Conservation (phyloP, 345 rosid genomes). For the Hibiscus mutabilis region DNA sequence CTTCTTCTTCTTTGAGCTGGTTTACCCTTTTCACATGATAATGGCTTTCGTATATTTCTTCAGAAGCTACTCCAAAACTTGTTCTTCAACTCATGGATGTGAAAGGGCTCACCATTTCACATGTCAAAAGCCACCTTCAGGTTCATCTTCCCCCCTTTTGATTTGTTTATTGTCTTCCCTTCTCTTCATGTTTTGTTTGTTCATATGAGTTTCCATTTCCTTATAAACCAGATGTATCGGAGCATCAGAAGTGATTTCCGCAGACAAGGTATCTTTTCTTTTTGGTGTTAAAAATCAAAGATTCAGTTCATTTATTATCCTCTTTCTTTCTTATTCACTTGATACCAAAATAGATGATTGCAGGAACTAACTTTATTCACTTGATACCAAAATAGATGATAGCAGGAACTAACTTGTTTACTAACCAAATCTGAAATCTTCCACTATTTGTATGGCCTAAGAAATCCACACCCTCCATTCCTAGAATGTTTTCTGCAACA, state of each 20-base stretch:
- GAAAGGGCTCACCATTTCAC: no score
- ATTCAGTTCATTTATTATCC: slow-evolving; percentile 31
- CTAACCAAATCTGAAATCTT: slow-evolving; percentile 25
- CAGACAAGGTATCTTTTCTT: slow-evolving; percentile 42
- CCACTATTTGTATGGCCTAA: slow-evolving; percentile 28
- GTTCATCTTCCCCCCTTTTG: not conserved
- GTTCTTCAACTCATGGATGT: no score
- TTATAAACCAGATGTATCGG: slow-evolving; percentile 70
- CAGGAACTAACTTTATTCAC: not conserved
- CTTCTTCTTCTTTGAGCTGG: slow-evolving; percentile 34
- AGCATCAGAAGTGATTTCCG: slow-evolving; percentile 69
- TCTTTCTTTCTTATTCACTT: not conserved
- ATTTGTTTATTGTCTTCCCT: no score
- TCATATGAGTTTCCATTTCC: not conserved
- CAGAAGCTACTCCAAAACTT: no score
- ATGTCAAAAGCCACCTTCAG: no score
- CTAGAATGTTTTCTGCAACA: not conserved
- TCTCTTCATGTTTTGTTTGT: not conserved
- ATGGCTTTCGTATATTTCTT: slow-evolving; percentile 87
- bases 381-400: slow-evolving; percentile 19
- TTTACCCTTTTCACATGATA: slow-evolving; percentile 97
- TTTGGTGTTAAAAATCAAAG: slow-evolving; percentile 12
- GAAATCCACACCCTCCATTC: slow-evolving; percentile 12
- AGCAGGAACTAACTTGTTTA: not conserved
- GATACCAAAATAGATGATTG: slow-evolving; percentile 17